These are phyloP conservation scores for Ceratocystis ficicola DNA, from an alignment of 2,329 filamentous ascomycete species.

Conservation along the genomic window DNA sequence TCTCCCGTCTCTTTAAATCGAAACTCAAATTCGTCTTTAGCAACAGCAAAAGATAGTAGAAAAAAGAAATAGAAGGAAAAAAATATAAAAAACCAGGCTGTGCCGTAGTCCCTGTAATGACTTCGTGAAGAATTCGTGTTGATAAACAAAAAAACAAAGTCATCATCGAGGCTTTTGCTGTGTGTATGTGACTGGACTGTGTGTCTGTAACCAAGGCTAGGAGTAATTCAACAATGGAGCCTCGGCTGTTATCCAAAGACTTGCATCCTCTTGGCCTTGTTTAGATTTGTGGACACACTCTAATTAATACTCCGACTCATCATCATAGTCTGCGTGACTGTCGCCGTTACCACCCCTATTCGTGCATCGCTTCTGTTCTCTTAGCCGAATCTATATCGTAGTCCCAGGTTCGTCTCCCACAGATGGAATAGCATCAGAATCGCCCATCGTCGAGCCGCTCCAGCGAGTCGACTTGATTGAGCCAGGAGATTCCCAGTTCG, in stretches of 20 bases:
- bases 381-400: conserved; percentile 36
- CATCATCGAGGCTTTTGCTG: background rate
- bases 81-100: background rate
- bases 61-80: background rate
- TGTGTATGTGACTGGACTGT: conserved; percentile 2
- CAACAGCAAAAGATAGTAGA: background rate
- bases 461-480: conserved; percentile 48
- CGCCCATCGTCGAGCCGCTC: conserved; percentile 49
- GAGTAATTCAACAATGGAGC: background rate
- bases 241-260: background rate
- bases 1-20: too few relatives aligned
- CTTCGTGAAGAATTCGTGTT: conserved; percentile 8
- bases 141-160: background rate
- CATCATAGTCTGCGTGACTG: background rate
- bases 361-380: background rate
- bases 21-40: background rate
- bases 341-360: background rate
- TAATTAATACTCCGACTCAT: background rate
- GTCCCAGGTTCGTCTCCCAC: conserved; percentile 36
- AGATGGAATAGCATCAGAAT: conserved; percentile 36
- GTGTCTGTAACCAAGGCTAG: background rate
- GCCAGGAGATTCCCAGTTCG: conserved; percentile 49
- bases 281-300: background rate
- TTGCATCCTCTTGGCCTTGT: background rate
- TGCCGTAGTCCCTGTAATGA: conserved; percentile 8